phyloP scores from a whole-genome alignment of 1,284 basidiomycete genomes.

The Hypsizygus ulmarius region DNA sequence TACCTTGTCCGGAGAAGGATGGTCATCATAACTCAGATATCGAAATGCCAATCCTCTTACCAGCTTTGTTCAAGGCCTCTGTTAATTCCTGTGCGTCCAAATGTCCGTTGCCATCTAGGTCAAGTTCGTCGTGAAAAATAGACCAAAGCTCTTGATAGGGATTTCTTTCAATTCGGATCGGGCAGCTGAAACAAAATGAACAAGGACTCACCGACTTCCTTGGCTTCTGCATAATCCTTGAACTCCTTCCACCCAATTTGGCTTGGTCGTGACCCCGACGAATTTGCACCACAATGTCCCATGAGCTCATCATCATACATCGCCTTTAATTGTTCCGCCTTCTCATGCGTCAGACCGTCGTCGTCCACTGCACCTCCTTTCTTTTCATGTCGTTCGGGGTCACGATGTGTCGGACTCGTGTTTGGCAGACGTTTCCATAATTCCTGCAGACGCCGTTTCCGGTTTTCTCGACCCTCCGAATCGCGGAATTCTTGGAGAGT shows the following conservation, averaged over 20 bases:
- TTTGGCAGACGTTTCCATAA: conserved; percentile 59
- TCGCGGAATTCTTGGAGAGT: conserved; percentile 62
- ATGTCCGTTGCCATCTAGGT: conserved; percentile 82
- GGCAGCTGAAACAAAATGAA: conserved; percentile 22
- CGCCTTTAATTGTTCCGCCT: conserved; percentile 63
- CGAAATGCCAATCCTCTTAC: conserved; percentile 39
- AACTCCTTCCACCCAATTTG: conserved; percentile 79
- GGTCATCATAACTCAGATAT: background rate
- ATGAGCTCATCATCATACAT: conserved; percentile 81
- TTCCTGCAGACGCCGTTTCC: conserved; percentile 56
- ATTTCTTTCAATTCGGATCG: background rate
- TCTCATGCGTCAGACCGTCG: conserved; percentile 57
- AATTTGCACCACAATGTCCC: conserved; percentile 54
- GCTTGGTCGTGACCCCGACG: conserved; percentile 40
- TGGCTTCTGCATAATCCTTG: conserved; percentile 70
- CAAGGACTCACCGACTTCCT: conserved; percentile 66
- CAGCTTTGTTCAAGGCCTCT: conserved; percentile 69
- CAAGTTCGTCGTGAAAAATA: conserved; percentile 85
- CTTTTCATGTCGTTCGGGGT: conserved; percentile 18
- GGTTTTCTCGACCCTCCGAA: conserved; percentile 56
- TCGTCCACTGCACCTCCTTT: conserved; percentile 8
- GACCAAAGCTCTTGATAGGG: conserved; percentile 72
- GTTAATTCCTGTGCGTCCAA: conserved; percentile 74
- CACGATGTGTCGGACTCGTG: conserved; percentile 14
- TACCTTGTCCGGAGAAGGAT: conserved; percentile 44